Conservation (phyloP, 139 green algal species). For the Micractinium conductrix region DNA sequence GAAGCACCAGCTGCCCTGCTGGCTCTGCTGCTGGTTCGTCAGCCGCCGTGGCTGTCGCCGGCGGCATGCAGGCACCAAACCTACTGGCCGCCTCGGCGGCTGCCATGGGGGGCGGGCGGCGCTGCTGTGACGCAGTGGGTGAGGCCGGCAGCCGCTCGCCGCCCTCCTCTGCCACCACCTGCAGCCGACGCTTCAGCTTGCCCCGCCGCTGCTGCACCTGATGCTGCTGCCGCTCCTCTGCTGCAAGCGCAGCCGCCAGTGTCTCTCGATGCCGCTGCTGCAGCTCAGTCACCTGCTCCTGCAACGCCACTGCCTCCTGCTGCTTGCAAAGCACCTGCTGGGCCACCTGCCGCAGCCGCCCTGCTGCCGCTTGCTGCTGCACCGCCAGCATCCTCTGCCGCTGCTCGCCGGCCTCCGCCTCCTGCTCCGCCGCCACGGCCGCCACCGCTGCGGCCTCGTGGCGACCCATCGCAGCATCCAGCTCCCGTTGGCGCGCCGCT, state of each 20-base stretch:
- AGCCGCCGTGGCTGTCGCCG: not conserved
- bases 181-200: slow-evolving; percentile 20
- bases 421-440: slow-evolving; percentile 20
- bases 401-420: slow-evolving; percentile 11
- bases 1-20: not conserved
- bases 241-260: not conserved
- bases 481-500: not conserved
- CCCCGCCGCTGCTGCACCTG: too few relatives aligned
- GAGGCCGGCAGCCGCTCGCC: not conserved
- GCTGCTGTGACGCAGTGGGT: slow-evolving; percentile 11
- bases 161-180: not conserved
- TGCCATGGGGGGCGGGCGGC: not conserved
- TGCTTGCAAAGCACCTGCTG: slow-evolving; percentile 8
- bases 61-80: not conserved
- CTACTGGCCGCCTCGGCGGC: too few relatives aligned
- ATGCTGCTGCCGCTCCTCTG: not conserved
- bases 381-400: slow-evolving; percentile 7
- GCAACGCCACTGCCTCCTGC: slow-evolving; percentile 1
- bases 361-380: not conserved
- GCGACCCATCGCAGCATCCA: not conserved
- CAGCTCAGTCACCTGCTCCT: slow-evolving; percentile 15
- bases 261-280: not conserved
- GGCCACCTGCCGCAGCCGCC: not conserved
- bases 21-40: not conserved
- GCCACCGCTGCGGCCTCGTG: slow-evolving; percentile 26